Evolutionary conservation across 129 eudicot species (phyloP).

Genomic region (Rutidosis leptorrhynchoides): DNA sequence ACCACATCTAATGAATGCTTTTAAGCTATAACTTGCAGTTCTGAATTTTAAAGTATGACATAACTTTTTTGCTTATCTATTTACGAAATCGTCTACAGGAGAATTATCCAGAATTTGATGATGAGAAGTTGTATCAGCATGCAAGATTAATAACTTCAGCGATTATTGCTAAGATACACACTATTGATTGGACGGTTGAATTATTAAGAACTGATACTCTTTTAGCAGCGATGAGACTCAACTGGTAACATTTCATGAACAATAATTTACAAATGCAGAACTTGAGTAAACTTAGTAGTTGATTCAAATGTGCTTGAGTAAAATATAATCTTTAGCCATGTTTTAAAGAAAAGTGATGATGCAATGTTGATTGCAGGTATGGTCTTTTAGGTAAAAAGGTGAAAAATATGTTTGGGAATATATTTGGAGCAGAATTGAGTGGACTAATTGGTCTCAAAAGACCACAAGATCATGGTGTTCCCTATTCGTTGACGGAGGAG

Average conservation of each 20-base stretch:
- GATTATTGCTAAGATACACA: constrained; percentile 53
- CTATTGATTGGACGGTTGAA: constrained; percentile 64
- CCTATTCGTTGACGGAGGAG: constrained; percentile 58
- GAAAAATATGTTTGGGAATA: constrained; percentile 44
- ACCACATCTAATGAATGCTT: background rate
- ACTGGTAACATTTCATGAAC: constrained; percentile 37
- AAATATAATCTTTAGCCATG: background rate
- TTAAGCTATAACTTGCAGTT: background rate
- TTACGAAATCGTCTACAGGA: constrained; percentile 29
- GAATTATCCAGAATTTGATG: constrained; percentile 51
- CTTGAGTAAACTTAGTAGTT: background rate
- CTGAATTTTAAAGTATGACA: background rate
- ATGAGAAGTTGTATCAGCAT: constrained; percentile 49
- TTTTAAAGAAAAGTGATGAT: background rate
- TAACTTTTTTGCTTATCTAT: background rate
- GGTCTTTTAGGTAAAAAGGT: constrained; percentile 49
- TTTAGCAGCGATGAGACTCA: constrained; percentile 54
- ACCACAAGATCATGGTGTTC: constrained; percentile 59
- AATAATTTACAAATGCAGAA: background rate
- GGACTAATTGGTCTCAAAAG: constrained; percentile 52
- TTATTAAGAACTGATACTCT: constrained; percentile 49
- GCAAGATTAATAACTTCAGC: constrained; percentile 57
- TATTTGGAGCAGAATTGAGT: constrained; percentile 39
- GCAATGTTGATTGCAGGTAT: constrained; percentile 36
- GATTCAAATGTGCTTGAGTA: background rate